These are phyloP conservation scores for Pisolithus tinctorius DNA, from an alignment of 768 basidiomycete genomes.

Conservation along the genomic window DNA sequence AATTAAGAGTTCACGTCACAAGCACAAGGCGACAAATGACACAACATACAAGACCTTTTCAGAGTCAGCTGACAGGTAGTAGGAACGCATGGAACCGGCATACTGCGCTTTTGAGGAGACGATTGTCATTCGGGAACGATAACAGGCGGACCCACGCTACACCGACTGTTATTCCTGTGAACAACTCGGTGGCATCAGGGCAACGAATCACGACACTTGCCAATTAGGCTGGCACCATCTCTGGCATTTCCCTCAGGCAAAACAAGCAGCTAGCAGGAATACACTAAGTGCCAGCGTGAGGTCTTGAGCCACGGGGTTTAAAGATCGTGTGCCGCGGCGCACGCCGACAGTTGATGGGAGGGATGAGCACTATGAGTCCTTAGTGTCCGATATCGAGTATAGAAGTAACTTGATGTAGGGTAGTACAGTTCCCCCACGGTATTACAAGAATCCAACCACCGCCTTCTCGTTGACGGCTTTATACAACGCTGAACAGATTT, in stretches of 20 bases:
- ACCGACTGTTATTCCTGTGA: slow-evolving; percentile 9
- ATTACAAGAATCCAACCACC: too few species aligned
- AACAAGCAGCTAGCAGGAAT: too few species aligned
- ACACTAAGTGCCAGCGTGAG: too few species aligned
- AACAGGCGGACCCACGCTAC: slow-evolving; percentile 5
- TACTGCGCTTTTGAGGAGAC: slow-evolving; percentile 8
- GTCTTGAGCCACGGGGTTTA: too few species aligned
- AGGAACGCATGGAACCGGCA: background rate
- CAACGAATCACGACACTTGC: slow-evolving; percentile 4
- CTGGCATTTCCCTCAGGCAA: slow-evolving; percentile 3
- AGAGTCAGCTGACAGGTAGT: background rate
- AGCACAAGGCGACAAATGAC: background rate
- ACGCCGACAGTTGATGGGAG: too few species aligned
- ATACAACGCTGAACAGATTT: too few species aligned
- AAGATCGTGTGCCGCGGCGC: too few species aligned
- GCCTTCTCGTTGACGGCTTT: too few species aligned
- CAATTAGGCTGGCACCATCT: slow-evolving; percentile 5
- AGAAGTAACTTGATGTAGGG: too few species aligned
- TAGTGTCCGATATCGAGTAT: too few species aligned
- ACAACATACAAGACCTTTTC: background rate
- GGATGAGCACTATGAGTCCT: too few species aligned
- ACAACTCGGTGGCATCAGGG: background rate
- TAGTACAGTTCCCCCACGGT: too few species aligned
- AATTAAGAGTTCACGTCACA: background rate
- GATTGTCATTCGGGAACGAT: slow-evolving; percentile 12